Percentiles rank a stretch among this genome's conserved stretches.
These are phyloP conservation scores for Emmonsiellopsis sp. DNA, from an alignment of 2,329 filamentous ascomycete species.

Conservation along the genomic window DNA sequence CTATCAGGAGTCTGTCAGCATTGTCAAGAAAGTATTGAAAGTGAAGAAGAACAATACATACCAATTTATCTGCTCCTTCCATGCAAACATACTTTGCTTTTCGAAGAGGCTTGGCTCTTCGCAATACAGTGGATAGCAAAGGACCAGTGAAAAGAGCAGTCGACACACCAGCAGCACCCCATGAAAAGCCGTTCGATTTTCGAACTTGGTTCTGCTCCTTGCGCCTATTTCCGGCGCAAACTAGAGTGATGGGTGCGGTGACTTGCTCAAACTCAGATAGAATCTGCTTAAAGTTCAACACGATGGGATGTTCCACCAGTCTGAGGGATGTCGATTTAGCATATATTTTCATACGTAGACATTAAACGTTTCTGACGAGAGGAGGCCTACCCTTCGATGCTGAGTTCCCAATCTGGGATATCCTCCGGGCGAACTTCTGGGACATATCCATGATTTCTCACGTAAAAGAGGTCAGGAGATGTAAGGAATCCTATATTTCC, in stretches of 20 bases:
- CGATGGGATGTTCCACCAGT: constrained; percentile 70
- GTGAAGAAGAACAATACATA: constrained; percentile 20
- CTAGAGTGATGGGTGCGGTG: constrained; percentile 78
- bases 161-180: constrained; percentile 79
- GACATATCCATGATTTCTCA: constrained; percentile 80
- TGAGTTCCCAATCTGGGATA: constrained; percentile 71
- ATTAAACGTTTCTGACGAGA: background rate
- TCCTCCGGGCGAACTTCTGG: constrained; percentile 65
- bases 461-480: constrained; percentile 80
- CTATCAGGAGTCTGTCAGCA: constrained; percentile 22
- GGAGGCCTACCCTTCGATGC: constrained; percentile 56
- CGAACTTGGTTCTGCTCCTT: constrained; percentile 89
- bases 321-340: constrained; percentile 20
- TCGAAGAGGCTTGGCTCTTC: constrained; percentile 56
- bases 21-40: constrained; percentile 1
- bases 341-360: background rate
- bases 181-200: constrained; percentile 90
- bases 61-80: constrained; percentile 76
- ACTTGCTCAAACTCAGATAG: constrained; percentile 67
- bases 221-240: constrained; percentile 83
- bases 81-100: constrained; percentile 79
- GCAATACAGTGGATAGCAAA: constrained; percentile 61
- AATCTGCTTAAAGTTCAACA: constrained; percentile 62
- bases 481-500: constrained; percentile 64
- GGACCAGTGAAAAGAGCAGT: constrained; percentile 85